Conservation (phyloP, 176 grass and related monocot species). For the Musa itinerans region DNA sequence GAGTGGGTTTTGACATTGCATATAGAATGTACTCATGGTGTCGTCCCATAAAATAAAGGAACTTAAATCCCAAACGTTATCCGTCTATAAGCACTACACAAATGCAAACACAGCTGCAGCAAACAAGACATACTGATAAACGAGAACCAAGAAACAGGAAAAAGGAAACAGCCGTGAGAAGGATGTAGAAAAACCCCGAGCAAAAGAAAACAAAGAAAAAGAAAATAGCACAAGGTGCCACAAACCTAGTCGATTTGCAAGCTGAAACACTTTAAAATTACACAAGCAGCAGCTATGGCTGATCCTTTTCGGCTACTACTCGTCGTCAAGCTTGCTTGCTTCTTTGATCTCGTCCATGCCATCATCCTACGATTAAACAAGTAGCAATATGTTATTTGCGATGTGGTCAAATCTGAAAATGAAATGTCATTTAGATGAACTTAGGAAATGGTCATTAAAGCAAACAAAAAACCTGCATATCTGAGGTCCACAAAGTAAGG, state of each 20-base stretch:
- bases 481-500: slow-evolving; percentile 94
- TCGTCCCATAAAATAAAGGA: too few species aligned
- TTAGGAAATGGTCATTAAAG: not conserved
- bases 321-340: slow-evolving; percentile 57
- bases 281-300: slow-evolving; percentile 6
- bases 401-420: not conserved
- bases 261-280: not conserved
- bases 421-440: not conserved
- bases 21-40: too few species aligned
- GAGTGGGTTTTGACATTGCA: too few species aligned
- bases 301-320: slow-evolving; percentile 34
- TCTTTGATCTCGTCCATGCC: slow-evolving; percentile 80
- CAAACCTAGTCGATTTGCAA: not conserved
- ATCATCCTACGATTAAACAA: slow-evolving; percentile 52
- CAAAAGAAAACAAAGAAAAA: not conserved
- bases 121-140: too few species aligned
- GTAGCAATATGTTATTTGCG: not conserved
- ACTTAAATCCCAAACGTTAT: too few species aligned
- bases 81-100: too few species aligned
- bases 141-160: not conserved
- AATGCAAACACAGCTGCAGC: too few species aligned
- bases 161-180: not conserved
- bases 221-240: not conserved
- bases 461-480: slow-evolving; percentile 71
- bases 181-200: not conserved